Evolutionary conservation across 2,329 filamentous ascomycete species (phyloP).

Genomic region (Paraconiothyrium brasiliense): DNA sequence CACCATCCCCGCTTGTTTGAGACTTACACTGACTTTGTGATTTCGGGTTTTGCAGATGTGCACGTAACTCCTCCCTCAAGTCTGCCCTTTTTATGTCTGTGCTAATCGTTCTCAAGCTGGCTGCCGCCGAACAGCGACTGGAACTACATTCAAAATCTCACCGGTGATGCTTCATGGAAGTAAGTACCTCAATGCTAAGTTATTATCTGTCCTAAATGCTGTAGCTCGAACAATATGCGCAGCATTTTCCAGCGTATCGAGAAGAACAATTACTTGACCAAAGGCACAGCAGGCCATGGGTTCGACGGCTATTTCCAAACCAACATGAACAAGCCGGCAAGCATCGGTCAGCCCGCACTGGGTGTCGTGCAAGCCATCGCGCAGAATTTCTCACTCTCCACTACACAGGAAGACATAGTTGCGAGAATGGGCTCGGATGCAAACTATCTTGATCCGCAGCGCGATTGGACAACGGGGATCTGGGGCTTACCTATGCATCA

Average conservation of each 20-base stretch:
- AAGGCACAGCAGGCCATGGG: constrained; percentile 60
- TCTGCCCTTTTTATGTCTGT: constrained; percentile 53
- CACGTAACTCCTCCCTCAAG: constrained; percentile 15
- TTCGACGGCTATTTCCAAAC: constrained; percentile 65
- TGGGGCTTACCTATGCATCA: constrained; percentile 67
- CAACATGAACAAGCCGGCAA: constrained; percentile 59
- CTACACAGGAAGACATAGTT: constrained; percentile 59
- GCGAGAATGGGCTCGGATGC: constrained; percentile 57
- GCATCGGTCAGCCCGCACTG: constrained; percentile 53
- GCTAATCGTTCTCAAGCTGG: constrained; percentile 38
- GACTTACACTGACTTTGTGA: too few relatives aligned
- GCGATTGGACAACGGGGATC: constrained; percentile 60
- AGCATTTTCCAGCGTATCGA: constrained; percentile 64
- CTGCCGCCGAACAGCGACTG: constrained; percentile 68
- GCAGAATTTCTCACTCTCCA: constrained; percentile 50
- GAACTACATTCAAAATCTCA: constrained; percentile 65
- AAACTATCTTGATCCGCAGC: constrained; percentile 57
- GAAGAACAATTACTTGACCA: constrained; percentile 61
- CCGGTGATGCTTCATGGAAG: constrained; percentile 67
- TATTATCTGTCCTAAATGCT: constrained; percentile 6
- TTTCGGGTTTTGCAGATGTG: constrained; percentile 10
- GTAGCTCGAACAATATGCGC: constrained; percentile 58
- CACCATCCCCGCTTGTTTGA: too few relatives aligned
- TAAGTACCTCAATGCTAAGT: constrained; percentile 11
- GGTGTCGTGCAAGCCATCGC: constrained; percentile 44